phyloP scores from a whole-genome alignment of 1,284 basidiomycete genomes.

The Puccinia hordei region DNA sequence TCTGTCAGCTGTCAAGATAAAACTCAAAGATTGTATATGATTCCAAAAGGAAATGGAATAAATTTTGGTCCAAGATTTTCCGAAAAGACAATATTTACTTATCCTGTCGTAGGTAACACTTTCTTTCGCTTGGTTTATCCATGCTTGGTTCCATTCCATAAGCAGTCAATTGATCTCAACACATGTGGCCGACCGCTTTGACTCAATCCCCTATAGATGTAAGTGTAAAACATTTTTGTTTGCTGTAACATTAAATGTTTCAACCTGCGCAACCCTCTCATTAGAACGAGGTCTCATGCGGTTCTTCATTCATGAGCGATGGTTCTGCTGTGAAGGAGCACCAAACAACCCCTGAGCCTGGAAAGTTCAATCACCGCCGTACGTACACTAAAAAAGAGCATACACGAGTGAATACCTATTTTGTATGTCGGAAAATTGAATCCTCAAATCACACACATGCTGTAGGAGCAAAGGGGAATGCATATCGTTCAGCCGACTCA shows the following conservation, averaged over 20 bases:
- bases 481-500: conserved; percentile 9
- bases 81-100: no score
- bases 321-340: not conserved
- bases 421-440: no score
- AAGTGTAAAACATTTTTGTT: not conserved
- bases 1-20: no score
- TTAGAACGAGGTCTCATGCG: not conserved
- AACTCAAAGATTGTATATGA: no score
- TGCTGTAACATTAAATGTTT: not conserved
- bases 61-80: no score
- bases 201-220: not conserved
- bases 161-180: not conserved
- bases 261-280: not conserved
- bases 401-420: no score
- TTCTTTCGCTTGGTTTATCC: not conserved
- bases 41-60: no score
- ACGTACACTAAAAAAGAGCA: no score
- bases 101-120: no score
- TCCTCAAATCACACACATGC: not conserved
- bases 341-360: not conserved
- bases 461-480: not conserved
- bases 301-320: not conserved
- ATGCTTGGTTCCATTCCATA: not conserved
- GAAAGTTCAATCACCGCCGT: not conserved
- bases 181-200: not conserved